A percentile compares a stretch with the other conserved stretches of the same genome.
Evolutionary conservation across 768 basidiomycete genomes (phyloP).

Genomic region (Chalciporus pseudorubinellus): DNA sequence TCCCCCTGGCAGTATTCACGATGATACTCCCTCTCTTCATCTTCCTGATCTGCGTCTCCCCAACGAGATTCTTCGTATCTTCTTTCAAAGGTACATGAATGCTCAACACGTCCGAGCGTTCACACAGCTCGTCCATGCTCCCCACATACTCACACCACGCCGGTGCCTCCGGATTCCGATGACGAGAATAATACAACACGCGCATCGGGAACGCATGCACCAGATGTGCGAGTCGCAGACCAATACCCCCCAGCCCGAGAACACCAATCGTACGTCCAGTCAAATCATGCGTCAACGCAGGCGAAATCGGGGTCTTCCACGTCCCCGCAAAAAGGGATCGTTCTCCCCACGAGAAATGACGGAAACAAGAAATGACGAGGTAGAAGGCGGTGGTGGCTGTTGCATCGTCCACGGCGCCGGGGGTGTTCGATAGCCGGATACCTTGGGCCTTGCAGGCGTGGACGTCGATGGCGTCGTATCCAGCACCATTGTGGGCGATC

Average conservation of each 20-base stretch:
- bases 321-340: conserved; percentile 45
- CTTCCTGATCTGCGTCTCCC: conserved; percentile 69
- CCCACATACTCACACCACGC: conserved; percentile 78
- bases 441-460: conserved; percentile 68
- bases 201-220: conserved; percentile 86
- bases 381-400: conserved; percentile 88
- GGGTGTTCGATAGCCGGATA: conserved; percentile 87
- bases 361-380: conserved; percentile 73
- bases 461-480: conserved; percentile 83
- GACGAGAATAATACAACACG: conserved; percentile 75
- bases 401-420: conserved; percentile 86
- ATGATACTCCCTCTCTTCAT: conserved; percentile 78
- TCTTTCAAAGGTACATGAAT: conserved; percentile 78
- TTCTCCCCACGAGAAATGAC: conserved; percentile 70
- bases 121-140: conserved; percentile 60
- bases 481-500: conserved; percentile 88
- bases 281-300: conserved; percentile 56
- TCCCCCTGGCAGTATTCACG: conserved; percentile 87
- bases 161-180: conserved; percentile 55
- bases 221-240: conserved; percentile 65
- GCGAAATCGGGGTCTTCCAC: conserved; percentile 57
- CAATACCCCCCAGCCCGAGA: conserved; percentile 80
- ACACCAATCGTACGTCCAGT: conserved; percentile 69
- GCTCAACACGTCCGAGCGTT: conserved; percentile 76
- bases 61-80: conserved; percentile 72